Percentiles rank a stretch among this genome's conserved stretches.
These are phyloP conservation scores for Penicillium nordicum DNA, from an alignment of 2,329 filamentous ascomycete genomes.

Conservation along the genomic window DNA sequence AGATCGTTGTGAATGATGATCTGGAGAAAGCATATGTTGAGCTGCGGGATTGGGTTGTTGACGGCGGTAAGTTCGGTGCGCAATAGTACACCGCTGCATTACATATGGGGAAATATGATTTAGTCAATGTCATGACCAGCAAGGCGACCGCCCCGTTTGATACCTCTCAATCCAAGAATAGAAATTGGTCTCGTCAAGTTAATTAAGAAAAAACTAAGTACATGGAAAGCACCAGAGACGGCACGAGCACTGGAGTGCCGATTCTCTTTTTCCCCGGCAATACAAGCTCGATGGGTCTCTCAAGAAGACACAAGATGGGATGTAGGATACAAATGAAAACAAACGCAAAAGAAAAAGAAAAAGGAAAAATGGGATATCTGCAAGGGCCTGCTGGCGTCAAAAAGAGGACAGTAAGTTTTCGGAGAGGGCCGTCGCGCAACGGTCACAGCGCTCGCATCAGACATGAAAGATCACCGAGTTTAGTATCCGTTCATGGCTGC, in stretches of 20 bases:
- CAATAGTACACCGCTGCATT: neutral
- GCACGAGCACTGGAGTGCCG: slow-evolving; percentile 27
- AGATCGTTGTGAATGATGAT: slow-evolving; percentile 65
- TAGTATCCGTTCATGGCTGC: slow-evolving; percentile 99
- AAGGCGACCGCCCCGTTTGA: neutral
- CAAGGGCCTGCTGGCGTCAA: slow-evolving; percentile 36
- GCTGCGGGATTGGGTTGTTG: slow-evolving; percentile 52
- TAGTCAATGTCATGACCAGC: neutral
- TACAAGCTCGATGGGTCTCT: slow-evolving; percentile 16
- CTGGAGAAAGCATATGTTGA: slow-evolving; percentile 56
- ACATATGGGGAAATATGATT: neutral
- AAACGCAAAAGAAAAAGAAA: slow-evolving; percentile 27
- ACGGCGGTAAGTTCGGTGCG: slow-evolving; percentile 34
- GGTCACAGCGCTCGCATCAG: slow-evolving; percentile 20
- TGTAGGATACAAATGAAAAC: slow-evolving; percentile 20
- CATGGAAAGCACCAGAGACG: slow-evolving; percentile 30
- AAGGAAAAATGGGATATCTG: slow-evolving; percentile 39
- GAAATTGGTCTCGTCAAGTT: slow-evolving; percentile 26
- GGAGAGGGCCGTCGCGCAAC: slow-evolving; percentile 16
- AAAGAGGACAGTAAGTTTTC: slow-evolving; percentile 27
- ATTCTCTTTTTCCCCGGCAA: slow-evolving; percentile 27
- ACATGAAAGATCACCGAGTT: slow-evolving; percentile 20
- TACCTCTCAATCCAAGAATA: slow-evolving; percentile 13
- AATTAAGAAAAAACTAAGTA: slow-evolving; percentile 37
- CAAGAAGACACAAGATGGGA: slow-evolving; percentile 15